Conservation (phyloP, 441 rosid species). For the Pelargonium fulgidum region DNA sequence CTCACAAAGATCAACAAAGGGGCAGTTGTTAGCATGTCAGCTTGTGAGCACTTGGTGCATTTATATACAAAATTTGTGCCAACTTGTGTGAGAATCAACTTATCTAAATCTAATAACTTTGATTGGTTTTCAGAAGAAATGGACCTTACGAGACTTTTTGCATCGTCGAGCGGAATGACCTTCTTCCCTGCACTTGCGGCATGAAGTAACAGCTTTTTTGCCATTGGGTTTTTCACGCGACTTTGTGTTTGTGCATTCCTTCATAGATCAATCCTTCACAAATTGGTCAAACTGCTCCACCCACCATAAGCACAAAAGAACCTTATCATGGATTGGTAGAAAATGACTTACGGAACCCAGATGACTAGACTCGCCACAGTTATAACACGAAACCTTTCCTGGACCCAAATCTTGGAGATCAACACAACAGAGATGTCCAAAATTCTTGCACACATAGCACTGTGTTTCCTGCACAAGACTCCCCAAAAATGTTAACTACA, state of each 20-base stretch:
- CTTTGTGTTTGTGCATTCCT: background rate
- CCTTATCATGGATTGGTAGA: background rate
- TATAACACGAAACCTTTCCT: slow-evolving; percentile 25
- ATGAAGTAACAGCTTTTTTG: background rate
- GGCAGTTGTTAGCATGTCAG: background rate
- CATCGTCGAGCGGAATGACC: slow-evolving; percentile 25
- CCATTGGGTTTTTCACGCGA: background rate
- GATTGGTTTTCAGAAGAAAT: background rate
- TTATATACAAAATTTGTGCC: too few relatives aligned
- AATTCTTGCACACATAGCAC: slow-evolving; percentile 24
- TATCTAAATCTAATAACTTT: too few relatives aligned
- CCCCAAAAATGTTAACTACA: too few relatives aligned
- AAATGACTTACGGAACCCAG: slow-evolving; percentile 23
- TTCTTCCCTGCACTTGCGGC: slow-evolving; percentile 24
- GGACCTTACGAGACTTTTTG: slow-evolving; percentile 18
- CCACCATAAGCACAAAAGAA: background rate
- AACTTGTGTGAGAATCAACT: too few relatives aligned
- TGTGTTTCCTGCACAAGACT: background rate
- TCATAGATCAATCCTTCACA: slow-evolving; percentile 16
- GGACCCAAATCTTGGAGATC: slow-evolving; percentile 7
- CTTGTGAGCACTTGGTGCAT: too few relatives aligned
- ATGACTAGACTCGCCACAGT: slow-evolving; percentile 30
- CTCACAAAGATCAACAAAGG: slow-evolving; percentile 7
- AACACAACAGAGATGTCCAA: slow-evolving; percentile 35
- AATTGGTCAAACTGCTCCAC: slow-evolving; percentile 4